Conservation (phyloP, 768 basidiomycete species). For the Suillus luteus region DNA sequence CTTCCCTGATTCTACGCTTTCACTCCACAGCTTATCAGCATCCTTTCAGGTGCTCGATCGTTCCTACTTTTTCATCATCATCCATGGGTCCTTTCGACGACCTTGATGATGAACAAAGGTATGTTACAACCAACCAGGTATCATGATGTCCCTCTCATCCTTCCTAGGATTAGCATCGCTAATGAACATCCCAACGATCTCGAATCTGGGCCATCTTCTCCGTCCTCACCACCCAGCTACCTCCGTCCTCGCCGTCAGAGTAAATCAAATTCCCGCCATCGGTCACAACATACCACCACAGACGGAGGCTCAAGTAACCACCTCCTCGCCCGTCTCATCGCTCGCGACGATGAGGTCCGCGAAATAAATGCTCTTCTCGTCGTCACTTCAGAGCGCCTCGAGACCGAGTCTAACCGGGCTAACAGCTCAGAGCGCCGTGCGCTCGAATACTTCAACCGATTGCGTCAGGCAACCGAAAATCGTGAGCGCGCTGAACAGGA, state of each 20-base stretch:
- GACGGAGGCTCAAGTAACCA: conserved; percentile 32
- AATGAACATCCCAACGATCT: conserved; percentile 33
- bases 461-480: conserved; percentile 43
- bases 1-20: conserved; percentile 11
- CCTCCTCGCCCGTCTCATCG: conserved; percentile 32
- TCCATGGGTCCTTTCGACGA: conserved; percentile 29
- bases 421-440: conserved; percentile 47
- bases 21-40: conserved; percentile 9
- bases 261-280: conserved; percentile 30
- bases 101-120: conserved; percentile 34
- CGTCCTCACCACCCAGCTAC: conserved; percentile 24
- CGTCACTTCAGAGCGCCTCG: conserved; percentile 36
- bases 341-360: conserved; percentile 33
- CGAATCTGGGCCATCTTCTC: conserved; percentile 32
- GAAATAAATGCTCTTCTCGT: conserved; percentile 31
- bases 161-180: conserved; percentile 26
- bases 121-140: background rate
- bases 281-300: conserved; percentile 26
- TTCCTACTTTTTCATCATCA: conserved; percentile 17
- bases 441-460: conserved; percentile 45
- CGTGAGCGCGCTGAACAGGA: conserved; percentile 43
- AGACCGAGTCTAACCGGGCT: conserved; percentile 44
- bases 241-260: conserved; percentile 23
- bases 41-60: conserved; percentile 10
- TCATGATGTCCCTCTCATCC: conserved; percentile 3